Base-by-base conservation (phyloP, 2,329 filamentous ascomycete genomes). In the Geosmithia putterillii region DNA sequence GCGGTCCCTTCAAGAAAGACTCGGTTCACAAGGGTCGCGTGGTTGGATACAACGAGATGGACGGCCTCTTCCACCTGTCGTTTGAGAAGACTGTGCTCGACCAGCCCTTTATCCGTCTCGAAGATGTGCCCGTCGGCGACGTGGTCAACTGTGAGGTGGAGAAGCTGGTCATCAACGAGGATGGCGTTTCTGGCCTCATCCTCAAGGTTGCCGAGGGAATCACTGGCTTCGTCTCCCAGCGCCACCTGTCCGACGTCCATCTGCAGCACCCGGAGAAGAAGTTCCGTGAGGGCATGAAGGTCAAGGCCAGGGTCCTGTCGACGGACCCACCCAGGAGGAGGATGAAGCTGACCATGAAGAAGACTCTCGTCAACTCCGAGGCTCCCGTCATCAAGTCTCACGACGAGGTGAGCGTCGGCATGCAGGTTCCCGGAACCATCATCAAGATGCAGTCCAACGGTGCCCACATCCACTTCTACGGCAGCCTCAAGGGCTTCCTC, bases 251-350 rank as follows among this genome's bases (percentile, higher is more conserved):
- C 39, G 94, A 98, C 58, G 76, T 92, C 14, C 79, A 79, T 47
- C 70, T 98, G 20, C 85, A 92, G 56, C 85, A 95, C 54, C 92
- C 92, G 0, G 92, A 98, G 62, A 94, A 90, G 69, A 96, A 95
- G 58, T 98, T 95, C 64, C 78, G 84, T 47, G 86, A 90, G 58
- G 88, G 88, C 1, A 76, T 86, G 61, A 76, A 82, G 42, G 81
- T 98, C 48, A 95, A 86, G 52, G 84, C 85, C 18, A 76, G 90
- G 47, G 86, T 98, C 21, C 66, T 98, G 22, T 94, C 87, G 1
- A 83, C 80, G 15, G 79, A 95, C 54, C 63, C 77, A 2, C 72
- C 76, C 42, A 90, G 83, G 64, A 80, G 81, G 46, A 83, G 88
- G 56, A 74, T 96, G 50, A 82, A 85, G 25, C 71, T 98, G 50